Evolutionary conservation across 257 asterid species (phyloP), one percentile per base, ranked within the genome.

Genomic region (Nicotiana paniculata): DNA sequence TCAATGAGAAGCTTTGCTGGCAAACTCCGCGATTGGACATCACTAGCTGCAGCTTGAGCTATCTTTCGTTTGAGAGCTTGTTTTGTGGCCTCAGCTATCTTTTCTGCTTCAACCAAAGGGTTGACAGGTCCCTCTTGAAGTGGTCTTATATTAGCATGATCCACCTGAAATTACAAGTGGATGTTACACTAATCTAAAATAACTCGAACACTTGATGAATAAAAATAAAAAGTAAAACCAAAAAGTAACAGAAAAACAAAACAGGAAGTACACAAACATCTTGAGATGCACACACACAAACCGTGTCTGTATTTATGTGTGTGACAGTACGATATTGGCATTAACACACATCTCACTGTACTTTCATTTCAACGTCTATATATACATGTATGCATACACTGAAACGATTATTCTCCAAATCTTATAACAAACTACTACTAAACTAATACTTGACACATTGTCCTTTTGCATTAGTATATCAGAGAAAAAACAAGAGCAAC

Each of bases 51-150:
- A 87, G 98, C 86, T 84, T 92, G 99, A 82, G 97, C 97, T 84
- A 96, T 91, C 88, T 96, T 94, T 66, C 97, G 95, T 85, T 94
- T 96, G 46, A 96, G 97, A 62, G 99, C 99, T 84, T 94, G 97
- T 87, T 91, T 96, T 64, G 99, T 91, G 84, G 98, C 97, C 86
- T 89, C 92, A 35, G 98, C 99, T 77, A 93, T 82, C 88, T 83
- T 96, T 88, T 94, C 99, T 86, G 97, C 99, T 91, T 96, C 99
- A 78, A 89, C 83, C 84, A 96, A 82, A 82, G 98, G 88, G 86
- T 96, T 87, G 13, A 90, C 93, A 79, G 77, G 32, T 77, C 78
- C 95, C 84, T 93, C 97, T 89, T 86, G 82, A 83, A 88, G 83
- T 64, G 91, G 86, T 85, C 97, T 91, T 46, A 96, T 90, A 86